phyloP scores from a whole-genome alignment of 2,329 filamentous ascomycete genomes.

The Rhinocladiella similis region DNA sequence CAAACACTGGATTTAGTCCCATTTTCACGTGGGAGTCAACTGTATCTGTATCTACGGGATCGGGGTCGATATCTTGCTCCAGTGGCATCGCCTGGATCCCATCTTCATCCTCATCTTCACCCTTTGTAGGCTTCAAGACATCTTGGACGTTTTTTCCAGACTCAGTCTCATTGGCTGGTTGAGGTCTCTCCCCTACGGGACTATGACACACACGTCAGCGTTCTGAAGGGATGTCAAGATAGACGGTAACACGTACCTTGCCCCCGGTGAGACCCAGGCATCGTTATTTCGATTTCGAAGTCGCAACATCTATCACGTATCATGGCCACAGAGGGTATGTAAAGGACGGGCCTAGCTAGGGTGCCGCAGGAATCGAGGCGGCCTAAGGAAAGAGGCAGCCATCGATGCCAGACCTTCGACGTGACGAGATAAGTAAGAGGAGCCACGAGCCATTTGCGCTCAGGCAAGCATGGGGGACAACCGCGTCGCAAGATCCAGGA shows the following conservation, averaged over 20 bases:
- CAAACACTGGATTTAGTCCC: neutral
- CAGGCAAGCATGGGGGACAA: neutral
- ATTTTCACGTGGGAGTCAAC: neutral
- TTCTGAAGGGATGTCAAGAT: neutral
- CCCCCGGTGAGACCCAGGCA: neutral
- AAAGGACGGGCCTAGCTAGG: neutral
- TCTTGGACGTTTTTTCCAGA: neutral
- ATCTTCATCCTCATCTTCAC: neutral
- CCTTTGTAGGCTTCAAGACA: neutral
- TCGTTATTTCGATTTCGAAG: neutral
- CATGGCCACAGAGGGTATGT: neutral
- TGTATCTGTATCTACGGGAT: neutral
- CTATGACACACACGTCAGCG: neutral
- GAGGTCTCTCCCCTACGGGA: neutral
- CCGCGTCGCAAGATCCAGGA: no score
- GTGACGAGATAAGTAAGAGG: neutral
- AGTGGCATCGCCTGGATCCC: neutral
- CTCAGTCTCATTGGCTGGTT: neutral
- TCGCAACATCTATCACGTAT: neutral
- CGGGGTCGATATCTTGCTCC: neutral
- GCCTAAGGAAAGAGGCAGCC: neutral
- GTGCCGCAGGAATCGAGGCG: neutral
- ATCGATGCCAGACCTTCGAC: neutral
- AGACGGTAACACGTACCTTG: neutral
- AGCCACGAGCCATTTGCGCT: no score